Evolutionary conservation across 2,329 filamentous ascomycete species (phyloP), one percentile per base, ranked within the genome.

Genomic region (Apiospora arundinis): DNA sequence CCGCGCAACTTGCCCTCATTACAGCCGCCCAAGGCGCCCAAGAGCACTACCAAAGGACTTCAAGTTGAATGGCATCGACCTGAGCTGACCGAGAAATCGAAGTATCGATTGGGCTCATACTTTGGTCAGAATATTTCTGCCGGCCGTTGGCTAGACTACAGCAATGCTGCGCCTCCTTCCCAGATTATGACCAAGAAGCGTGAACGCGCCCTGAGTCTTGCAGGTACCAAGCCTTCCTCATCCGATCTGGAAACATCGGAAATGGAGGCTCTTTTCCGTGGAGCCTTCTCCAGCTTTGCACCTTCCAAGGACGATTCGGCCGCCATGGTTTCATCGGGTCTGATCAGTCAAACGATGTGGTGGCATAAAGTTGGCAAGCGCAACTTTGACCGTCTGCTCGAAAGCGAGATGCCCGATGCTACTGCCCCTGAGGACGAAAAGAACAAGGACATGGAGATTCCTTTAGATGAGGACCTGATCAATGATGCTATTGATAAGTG

Each of bases 251-350:
- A 92, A 77, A 84, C 89, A 75, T 88, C 89, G 4, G 92, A 92
- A 78, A 89, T 94, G 81, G 93, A 95, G 75, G 87, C 91, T 0
- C 83, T 95, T 12, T 95, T 95, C 78, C 88, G 92, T 42, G 90
- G 92, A 70, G 93, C 91, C 1, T 95, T 95, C 80, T 94, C 92
- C 0, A 93, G 92, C 77, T 95, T 95, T 79, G 93, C 93, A 7
- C 93, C 93, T 0, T 90, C 88, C 69, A 91, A 89, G 75, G 93
- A 95, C 79, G 91, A 95, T 77, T 88, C 92, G 3, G 89, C 87
- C 16, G 92, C 93, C 7, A 85, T 95, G 71, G 85, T 94, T 3
- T 89, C 93, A 0, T 90, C 91, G 1, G 89, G 89, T 45, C 86
- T 90, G 68, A 89, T 93, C 72, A 90, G 90, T 69, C 89, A 89